Evolutionary conservation across 306 rosid species (phyloP).

Genomic region (Casuarina glauca): DNA sequence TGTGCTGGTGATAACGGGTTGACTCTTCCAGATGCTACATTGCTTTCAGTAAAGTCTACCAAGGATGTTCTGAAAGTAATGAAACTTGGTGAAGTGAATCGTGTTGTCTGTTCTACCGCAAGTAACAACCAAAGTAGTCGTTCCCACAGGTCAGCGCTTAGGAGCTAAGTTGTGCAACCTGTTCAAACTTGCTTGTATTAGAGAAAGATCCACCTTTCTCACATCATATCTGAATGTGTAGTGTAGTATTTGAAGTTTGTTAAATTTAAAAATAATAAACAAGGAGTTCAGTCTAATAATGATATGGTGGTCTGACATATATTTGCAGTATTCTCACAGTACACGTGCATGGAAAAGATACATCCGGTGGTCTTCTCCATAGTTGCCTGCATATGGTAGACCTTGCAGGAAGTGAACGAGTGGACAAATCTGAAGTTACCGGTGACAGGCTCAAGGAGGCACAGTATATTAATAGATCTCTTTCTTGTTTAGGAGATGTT

Average conservation of each 20-base stretch:
- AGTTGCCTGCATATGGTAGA: slow-evolving; percentile 93
- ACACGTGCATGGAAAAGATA: slow-evolving; percentile 82
- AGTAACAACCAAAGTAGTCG: slow-evolving; percentile 84
- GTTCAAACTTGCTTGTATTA: background rate
- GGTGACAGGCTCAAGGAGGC: slow-evolving; percentile 97
- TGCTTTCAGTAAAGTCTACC: slow-evolving; percentile 69
- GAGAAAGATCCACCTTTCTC: background rate
- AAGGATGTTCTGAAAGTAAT: slow-evolving; percentile 71
- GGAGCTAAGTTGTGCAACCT: background rate
- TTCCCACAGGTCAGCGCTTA: slow-evolving; percentile 72
- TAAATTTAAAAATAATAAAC: slow-evolving; percentile 1
- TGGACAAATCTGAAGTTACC: slow-evolving; percentile 87
- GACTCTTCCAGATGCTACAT: slow-evolving; percentile 79
- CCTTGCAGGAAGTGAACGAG: slow-evolving; percentile 97
- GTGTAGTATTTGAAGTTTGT: background rate
- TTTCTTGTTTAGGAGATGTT: slow-evolving; percentile 96
- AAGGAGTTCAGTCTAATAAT: slow-evolving; percentile 18
- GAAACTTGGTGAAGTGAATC: slow-evolving; percentile 79
- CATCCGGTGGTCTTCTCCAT: slow-evolving; percentile 56
- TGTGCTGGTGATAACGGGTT: slow-evolving; percentile 65
- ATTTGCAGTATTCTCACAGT: slow-evolving; percentile 77
- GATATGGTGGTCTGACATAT: slow-evolving; percentile 29
- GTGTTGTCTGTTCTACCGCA: slow-evolving; percentile 82
- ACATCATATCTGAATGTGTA: background rate
- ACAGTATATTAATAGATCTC: slow-evolving; percentile 83